Base-by-base conservation (phyloP, 148 eudicot genomes). In the Cornus kousa region DNA sequence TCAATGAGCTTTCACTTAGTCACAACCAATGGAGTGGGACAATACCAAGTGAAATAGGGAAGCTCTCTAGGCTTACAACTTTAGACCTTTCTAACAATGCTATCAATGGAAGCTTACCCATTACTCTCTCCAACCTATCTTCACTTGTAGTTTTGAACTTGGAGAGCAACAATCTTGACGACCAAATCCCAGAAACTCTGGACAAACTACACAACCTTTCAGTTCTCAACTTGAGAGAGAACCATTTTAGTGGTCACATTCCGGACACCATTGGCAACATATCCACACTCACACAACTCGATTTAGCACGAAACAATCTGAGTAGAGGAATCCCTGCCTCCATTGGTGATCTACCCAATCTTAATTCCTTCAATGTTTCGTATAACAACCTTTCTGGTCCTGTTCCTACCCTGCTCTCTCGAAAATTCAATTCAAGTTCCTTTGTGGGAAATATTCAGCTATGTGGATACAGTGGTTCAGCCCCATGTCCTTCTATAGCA, bases 341-440 rank as follows among this genome's bases (percentile, higher is more conserved):
- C 55, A 73, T 94, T 59, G 86, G 90, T 74, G 84, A 87, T 78
- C 59, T 89, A 31, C 79, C 78, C 9, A 87, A 71, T 68, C 94
- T 94, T 24, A 78, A 33, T 57, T 84, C 80, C 66, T 94, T 94
- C 71, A 94, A 94, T 85, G 96, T 92, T 2, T 94, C 98, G 20
- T 94, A 92, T 74, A 94, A 94, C 72, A 87, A 85, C 74, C 90
- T 94, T 43, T 92, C 93, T n/a, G 98, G 98, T 35, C 74, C 83
- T 40, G 94, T 94, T 78, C 98, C 96, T 72, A 65, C 70, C 39
- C 67, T 40, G 37, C 89, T 94, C 2, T 74, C 90, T 4, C 77
- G 79, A 20, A 90, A 87, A 75, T 94, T 94, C 84, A 81, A 90
- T 69, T 81, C 89, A 23, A 94, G 90, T 65, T 89, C 97, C 5